phyloP scores from a whole-genome alignment of 306 rosid species.

The Carpinus viminea region DNA sequence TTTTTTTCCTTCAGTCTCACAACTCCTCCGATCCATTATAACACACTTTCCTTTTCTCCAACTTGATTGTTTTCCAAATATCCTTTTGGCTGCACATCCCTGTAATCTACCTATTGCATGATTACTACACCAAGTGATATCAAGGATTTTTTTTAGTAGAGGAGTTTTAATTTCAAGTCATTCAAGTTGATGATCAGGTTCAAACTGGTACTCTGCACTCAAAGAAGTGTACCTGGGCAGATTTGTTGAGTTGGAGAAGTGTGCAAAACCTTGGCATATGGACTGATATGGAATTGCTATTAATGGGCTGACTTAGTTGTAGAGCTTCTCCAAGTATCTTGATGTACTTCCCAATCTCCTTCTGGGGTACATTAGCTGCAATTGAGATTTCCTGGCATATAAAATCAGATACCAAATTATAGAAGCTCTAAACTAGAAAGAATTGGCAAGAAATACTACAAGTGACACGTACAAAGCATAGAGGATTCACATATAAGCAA shows the following conservation, averaged over 20 bases:
- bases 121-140: background rate
- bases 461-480: background rate
- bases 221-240: constrained; percentile 80
- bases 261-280: constrained; percentile 98
- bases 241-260: constrained; percentile 92
- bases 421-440: constrained; percentile 10
- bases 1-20: background rate
- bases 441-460: background rate
- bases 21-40: background rate
- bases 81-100: background rate
- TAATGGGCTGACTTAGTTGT: constrained; percentile 94
- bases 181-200: constrained; percentile 6
- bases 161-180: constrained; percentile 9
- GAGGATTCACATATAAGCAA: background rate
- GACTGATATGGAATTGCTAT: constrained; percentile 92
- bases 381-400: constrained; percentile 82
- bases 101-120: background rate
- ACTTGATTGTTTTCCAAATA: background rate
- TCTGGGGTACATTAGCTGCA: constrained; percentile 92
- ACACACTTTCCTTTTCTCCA: background rate
- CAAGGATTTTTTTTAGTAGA: background rate
- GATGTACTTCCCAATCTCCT: constrained; percentile 95
- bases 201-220: constrained; percentile 10
- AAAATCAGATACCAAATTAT: constrained; percentile 31
- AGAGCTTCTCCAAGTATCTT: constrained; percentile 96